Percentiles rank a stretch among this genome's conserved stretches.
Conservation (phyloP, 2,329 filamentous ascomycete species). For the Zasmidium citrigriseum region DNA sequence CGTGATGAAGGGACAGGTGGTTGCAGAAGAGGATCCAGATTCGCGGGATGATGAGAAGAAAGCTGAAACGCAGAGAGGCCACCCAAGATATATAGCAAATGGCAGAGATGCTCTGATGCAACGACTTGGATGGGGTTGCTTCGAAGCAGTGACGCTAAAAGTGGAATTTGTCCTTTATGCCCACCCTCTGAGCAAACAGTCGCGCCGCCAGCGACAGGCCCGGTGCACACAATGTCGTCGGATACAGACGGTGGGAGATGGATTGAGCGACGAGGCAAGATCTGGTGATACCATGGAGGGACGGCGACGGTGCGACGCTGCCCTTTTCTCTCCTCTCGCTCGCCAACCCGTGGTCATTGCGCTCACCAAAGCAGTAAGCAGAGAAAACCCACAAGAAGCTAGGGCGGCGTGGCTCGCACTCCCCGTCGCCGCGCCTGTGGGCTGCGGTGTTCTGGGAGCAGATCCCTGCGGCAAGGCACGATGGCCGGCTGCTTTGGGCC, state of each 20-base stretch:
- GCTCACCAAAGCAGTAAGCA: conserved; percentile 33
- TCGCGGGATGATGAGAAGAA: conserved; percentile 19
- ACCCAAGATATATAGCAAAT: conserved; percentile 26
- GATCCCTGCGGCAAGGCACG: conserved; percentile 39
- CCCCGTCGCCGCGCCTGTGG: conserved; percentile 45
- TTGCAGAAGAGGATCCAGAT: conserved; percentile 11
- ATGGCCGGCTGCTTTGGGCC: conserved; percentile 28
- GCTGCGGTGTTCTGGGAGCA: conserved; percentile 41
- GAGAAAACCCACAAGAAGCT: conserved; percentile 39
- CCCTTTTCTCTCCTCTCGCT: conserved; percentile 26
- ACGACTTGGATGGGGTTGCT: conserved; percentile 23
- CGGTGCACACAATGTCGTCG: conserved; percentile 33
- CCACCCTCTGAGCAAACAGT: conserved; percentile 22
- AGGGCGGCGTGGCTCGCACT: conserved; percentile 37
- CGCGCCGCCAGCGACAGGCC: conserved; percentile 35
- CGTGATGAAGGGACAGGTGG: not conserved
- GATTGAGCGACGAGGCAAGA: conserved; percentile 36
- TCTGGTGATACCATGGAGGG: conserved; percentile 37
- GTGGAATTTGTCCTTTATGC: conserved; percentile 28
- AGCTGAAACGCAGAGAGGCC: conserved; percentile 26
- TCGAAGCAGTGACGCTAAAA: conserved; percentile 18
- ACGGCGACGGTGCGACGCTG: conserved; percentile 33
- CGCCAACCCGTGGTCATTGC: conserved; percentile 32
- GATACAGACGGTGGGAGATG: conserved; percentile 32
- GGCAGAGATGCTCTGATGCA: conserved; percentile 14